phyloP scores from a whole-genome alignment of 495 filamentous ascomycete species.

The Lophiostoma macrostomum region DNA sequence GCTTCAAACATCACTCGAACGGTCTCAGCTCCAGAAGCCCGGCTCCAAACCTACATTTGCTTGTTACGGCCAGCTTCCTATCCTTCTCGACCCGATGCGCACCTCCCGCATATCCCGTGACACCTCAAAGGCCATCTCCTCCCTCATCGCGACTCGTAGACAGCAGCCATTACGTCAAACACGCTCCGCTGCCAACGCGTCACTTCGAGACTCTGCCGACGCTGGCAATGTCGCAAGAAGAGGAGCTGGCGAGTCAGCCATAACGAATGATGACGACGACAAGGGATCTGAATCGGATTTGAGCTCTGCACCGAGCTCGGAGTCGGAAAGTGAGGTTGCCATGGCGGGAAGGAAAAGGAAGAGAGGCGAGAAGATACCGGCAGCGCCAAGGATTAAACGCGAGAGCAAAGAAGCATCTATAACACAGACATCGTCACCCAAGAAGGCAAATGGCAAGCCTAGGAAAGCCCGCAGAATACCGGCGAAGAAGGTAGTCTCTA shows the following conservation, averaged over 20 bases:
- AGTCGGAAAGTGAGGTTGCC: not conserved
- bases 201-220: constrained; percentile 20
- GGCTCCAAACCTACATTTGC: constrained; percentile 1
- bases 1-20: constrained; percentile 4
- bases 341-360: constrained; percentile 21
- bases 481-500: constrained; percentile 59
- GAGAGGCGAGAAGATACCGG: constrained; percentile 6
- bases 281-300: constrained; percentile 19
- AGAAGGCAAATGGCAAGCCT: constrained; percentile 9
- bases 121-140: constrained; percentile 52
- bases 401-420: constrained; percentile 14
- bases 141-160: constrained; percentile 47
- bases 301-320: constrained; percentile 21
- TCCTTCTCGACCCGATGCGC: constrained; percentile 49
- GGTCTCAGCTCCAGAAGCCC: constrained; percentile 12
- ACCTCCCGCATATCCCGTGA: constrained; percentile 59
- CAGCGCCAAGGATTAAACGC: not conserved
- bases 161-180: constrained; percentile 30
- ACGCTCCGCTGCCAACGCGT: constrained; percentile 6
- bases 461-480: constrained; percentile 54
- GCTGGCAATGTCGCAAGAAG: constrained; percentile 15
- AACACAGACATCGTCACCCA: constrained; percentile 10
- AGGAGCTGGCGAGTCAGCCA: constrained; percentile 7
- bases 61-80: constrained; percentile 1
- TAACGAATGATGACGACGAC: not conserved